Percentiles rank a stretch among this genome's conserved stretches.
Evolutionary conservation across 164 flowering plant genomes (phyloP).

Genomic region (Magnolia kwangsiensis): DNA sequence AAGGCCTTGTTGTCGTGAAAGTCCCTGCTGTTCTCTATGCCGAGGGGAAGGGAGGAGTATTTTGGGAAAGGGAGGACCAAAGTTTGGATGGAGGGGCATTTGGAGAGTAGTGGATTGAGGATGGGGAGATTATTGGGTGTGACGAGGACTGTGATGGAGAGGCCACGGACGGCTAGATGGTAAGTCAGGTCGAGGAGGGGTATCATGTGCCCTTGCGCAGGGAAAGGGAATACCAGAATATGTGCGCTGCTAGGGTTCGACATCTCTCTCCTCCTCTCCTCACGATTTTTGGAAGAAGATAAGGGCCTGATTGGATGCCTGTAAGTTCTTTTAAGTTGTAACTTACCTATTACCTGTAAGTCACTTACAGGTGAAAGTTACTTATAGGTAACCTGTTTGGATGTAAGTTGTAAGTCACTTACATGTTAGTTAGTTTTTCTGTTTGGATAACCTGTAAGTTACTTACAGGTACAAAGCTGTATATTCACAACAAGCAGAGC

Average conservation of each 20-base stretch:
- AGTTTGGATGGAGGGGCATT: conserved; percentile 31
- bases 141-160: conserved; percentile 26
- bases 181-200: conserved; percentile 28
- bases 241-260: conserved; percentile 6
- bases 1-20: conserved; percentile 29
- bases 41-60: conserved; percentile 44
- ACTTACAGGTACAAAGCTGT: too few relatives aligned
- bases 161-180: conserved; percentile 19
- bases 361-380: too few relatives aligned
- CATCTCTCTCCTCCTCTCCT: neutral
- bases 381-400: too few relatives aligned
- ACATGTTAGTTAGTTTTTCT: too few relatives aligned
- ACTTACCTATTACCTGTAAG: too few relatives aligned
- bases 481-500: too few relatives aligned
- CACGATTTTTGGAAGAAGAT: too few relatives aligned
- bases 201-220: conserved; percentile 26
- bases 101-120: conserved; percentile 38
- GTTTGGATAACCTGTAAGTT: too few relatives aligned
- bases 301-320: too few relatives aligned
- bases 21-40: conserved; percentile 46
- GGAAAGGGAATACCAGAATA: conserved; percentile 24
- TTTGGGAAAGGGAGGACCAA: conserved; percentile 56
- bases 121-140: conserved; percentile 35
- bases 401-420: too few relatives aligned
- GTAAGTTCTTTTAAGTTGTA: too few relatives aligned